Evolutionary conservation across 345 rosid genomes (phyloP).

Genomic region (Boechera retrofracta): DNA sequence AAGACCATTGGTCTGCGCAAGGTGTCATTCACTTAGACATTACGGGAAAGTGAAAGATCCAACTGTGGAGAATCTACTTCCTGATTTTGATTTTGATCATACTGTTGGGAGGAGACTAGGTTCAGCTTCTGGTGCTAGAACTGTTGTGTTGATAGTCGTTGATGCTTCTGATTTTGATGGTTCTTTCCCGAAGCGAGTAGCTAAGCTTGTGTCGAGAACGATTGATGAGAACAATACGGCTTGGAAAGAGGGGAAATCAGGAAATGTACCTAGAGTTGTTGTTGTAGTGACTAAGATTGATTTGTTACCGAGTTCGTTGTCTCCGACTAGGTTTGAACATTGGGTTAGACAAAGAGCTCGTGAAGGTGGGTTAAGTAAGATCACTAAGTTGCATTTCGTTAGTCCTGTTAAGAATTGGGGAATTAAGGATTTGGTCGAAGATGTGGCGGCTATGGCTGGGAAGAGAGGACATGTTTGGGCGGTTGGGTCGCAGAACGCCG

Average conservation of each 20-base stretch:
- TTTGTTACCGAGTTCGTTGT: slow-evolving; percentile 71
- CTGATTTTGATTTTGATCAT: slow-evolving; percentile 89
- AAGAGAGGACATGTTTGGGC: slow-evolving; percentile 93
- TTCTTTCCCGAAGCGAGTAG: slow-evolving; percentile 80
- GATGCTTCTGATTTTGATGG: slow-evolving; percentile 94
- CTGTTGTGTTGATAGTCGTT: slow-evolving; percentile 83
- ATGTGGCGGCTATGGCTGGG: slow-evolving; percentile 72
- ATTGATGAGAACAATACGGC: slow-evolving; percentile 70
- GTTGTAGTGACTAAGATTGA: slow-evolving; percentile 91
- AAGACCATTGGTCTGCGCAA: slow-evolving; percentile 74
- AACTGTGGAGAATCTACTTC: slow-evolving; percentile 79
- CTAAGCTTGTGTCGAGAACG: slow-evolving; percentile 68
- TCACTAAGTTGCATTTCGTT: slow-evolving; percentile 79
- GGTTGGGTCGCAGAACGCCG: slow-evolving; percentile 86
- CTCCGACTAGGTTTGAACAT: slow-evolving; percentile 77
- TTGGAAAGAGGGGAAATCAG: slow-evolving; percentile 88
- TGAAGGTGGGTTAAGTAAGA: slow-evolving; percentile 72
- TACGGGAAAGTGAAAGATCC: slow-evolving; percentile 91
- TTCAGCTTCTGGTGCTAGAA: slow-evolving; percentile 67
- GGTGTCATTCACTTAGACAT: slow-evolving; percentile 90
- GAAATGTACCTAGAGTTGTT: slow-evolving; percentile 78
- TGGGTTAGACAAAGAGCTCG: slow-evolving; percentile 90
- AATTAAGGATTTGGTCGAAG: slow-evolving; percentile 76
- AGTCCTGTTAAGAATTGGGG: slow-evolving; percentile 92
- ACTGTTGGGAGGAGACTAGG: slow-evolving; percentile 79